These are phyloP conservation scores for Ophioceras dolichostomum DNA, from an alignment of 2,329 filamentous ascomycete genomes.

Conservation along the genomic window DNA sequence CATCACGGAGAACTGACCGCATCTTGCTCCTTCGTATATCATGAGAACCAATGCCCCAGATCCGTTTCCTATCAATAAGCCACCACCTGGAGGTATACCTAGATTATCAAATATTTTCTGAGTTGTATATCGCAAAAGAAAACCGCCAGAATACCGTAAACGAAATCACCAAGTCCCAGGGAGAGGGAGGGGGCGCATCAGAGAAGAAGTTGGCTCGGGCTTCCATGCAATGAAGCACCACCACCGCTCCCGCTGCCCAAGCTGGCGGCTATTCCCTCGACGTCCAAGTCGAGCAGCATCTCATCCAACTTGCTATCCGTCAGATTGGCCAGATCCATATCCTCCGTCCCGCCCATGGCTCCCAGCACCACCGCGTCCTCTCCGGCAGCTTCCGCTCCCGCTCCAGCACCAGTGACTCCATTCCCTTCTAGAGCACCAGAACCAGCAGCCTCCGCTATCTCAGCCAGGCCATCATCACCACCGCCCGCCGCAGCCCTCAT, in stretches of 20 bases:
- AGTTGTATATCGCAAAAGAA: no score
- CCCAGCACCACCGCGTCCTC: neutral
- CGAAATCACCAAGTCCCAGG: no score
- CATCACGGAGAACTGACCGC: no score
- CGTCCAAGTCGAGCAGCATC: slow-evolving; percentile 30
- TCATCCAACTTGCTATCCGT: slow-evolving; percentile 25
- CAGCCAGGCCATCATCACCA: slow-evolving; percentile 4
- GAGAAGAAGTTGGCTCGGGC: slow-evolving; percentile 1
- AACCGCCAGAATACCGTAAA: no score
- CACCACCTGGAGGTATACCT: no score
- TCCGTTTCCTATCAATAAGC: no score
- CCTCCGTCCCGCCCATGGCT: slow-evolving; percentile 18
- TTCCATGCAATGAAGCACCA: slow-evolving; percentile 11
- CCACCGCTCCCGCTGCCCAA: no score
- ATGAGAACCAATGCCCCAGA: no score
- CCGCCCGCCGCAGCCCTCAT: slow-evolving; percentile 12
- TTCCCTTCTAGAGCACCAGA: slow-evolving; percentile 3
- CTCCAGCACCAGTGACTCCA: neutral
- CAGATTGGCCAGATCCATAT: slow-evolving; percentile 12
- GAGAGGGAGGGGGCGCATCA: no score
- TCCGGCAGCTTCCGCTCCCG: slow-evolving; percentile 7
- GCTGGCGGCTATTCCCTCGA: no score
- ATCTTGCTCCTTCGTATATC: no score
- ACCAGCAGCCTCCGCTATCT: neutral
- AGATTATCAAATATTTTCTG: no score